These are phyloP conservation scores for Fusarium sublunatum DNA, from an alignment of 2,329 filamentous ascomycete genomes.

Conservation along the genomic window DNA sequence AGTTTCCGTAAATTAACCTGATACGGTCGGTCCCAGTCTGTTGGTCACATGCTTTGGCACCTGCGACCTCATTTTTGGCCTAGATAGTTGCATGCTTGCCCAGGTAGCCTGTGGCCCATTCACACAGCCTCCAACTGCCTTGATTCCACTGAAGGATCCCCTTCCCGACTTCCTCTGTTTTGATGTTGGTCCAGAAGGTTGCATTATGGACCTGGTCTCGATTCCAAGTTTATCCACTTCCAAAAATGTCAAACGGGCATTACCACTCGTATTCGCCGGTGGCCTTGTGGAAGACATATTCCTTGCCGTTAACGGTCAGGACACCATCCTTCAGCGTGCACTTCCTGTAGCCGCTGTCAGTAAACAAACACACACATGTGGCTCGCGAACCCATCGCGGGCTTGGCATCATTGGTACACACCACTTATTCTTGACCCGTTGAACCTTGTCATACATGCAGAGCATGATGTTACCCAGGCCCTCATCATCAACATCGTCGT, in stretches of 20 bases:
- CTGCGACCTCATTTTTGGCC: slow-evolving; percentile 22
- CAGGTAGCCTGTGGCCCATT: slow-evolving; percentile 23
- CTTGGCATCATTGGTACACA: slow-evolving; percentile 51
- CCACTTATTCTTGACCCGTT: slow-evolving; percentile 99
- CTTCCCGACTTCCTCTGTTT: slow-evolving; percentile 18
- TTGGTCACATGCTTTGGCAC: slow-evolving; percentile 39
- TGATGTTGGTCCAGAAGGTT: slow-evolving; percentile 16
- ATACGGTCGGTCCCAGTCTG: slow-evolving; percentile 39
- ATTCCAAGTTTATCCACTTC: slow-evolving; percentile 12
- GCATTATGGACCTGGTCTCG: slow-evolving; percentile 5
- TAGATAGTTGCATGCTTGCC: slow-evolving; percentile 23
- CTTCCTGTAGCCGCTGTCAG: slow-evolving; percentile 70
- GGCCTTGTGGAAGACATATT: slow-evolving; percentile 98
- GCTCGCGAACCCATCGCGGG: background rate
- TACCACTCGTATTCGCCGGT: slow-evolving; percentile 99
- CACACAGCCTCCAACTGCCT: slow-evolving; percentile 9
- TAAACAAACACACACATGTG: slow-evolving; percentile 23
- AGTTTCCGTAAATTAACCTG: slow-evolving; percentile 20
- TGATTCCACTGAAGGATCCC: slow-evolving; percentile 4
- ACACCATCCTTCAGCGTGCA: slow-evolving; percentile 98
- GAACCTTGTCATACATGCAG: slow-evolving; percentile 99
- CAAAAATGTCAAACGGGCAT: slow-evolving; percentile 1
- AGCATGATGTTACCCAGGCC: slow-evolving; percentile 91
- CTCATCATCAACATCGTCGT: slow-evolving; percentile 89
- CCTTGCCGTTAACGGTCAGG: slow-evolving; percentile 90